Conservation (phyloP, 331 rosid genomes). For the Acacia pycnantha region DNA sequence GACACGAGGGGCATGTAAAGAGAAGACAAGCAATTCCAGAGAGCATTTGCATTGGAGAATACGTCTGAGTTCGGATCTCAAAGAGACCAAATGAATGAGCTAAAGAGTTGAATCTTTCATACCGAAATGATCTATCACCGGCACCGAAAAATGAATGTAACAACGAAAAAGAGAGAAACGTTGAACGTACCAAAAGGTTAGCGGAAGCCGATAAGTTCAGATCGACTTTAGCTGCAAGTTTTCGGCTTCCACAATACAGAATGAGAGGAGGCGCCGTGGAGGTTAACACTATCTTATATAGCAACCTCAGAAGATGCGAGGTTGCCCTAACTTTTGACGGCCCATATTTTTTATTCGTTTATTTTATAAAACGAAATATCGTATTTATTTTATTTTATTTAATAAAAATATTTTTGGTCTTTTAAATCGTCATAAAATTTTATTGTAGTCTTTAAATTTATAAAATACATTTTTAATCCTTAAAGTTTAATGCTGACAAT, state of each 20-base stretch:
- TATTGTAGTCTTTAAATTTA: too few relatives aligned
- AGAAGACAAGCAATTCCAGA: background rate
- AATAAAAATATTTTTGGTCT: too few relatives aligned
- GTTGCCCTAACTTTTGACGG: slow-evolving; percentile 27
- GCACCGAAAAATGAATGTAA: background rate
- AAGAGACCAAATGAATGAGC: background rate
- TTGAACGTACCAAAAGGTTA: background rate
- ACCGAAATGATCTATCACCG: background rate
- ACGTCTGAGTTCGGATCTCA: background rate
- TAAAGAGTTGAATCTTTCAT: background rate
- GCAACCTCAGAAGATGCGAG: background rate
- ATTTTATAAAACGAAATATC: background rate
- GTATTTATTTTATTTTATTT: too few relatives aligned
- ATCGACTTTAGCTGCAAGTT: slow-evolving; percentile 4
- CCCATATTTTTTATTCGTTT: background rate
- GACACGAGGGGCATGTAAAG: background rate
- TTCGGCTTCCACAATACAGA: background rate
- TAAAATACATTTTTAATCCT: too few relatives aligned
- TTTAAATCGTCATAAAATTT: too few relatives aligned
- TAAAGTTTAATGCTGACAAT: too few relatives aligned
- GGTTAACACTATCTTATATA: background rate
- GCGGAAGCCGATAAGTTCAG: background rate
- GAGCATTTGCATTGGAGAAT: background rate
- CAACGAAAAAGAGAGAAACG: background rate
- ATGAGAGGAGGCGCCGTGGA: background rate